These are phyloP conservation scores for Funneliformis mosseae DNA, from an alignment of 192 early-diverging fungal genomes.

Conservation along the genomic window DNA sequence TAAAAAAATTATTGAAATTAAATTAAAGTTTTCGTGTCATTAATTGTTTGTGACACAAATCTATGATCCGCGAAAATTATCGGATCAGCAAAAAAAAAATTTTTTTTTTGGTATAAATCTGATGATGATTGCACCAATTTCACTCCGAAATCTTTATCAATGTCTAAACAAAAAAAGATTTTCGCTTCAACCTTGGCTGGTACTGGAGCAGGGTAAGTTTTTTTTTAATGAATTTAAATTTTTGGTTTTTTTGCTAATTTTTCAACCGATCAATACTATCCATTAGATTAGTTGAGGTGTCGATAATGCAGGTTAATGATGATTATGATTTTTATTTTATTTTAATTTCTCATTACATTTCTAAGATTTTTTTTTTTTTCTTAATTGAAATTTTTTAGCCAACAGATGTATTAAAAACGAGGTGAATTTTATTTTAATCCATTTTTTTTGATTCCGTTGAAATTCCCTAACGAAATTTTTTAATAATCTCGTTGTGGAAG, in stretches of 20 bases:
- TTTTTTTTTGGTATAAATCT: background rate
- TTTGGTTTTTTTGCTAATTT: background rate
- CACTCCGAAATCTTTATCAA: background rate
- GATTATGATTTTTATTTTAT: background rate
- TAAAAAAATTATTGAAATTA: too few species aligned
- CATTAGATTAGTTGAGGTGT: conserved; percentile 36
- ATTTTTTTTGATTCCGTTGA: background rate
- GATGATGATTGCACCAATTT: background rate
- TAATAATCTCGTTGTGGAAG: background rate
- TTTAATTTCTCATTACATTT: background rate
- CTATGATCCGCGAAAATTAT: background rate
- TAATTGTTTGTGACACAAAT: too few species aligned
- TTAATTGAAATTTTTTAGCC: conserved; percentile 34
- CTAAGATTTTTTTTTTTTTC: background rate
- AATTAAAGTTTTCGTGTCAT: too few species aligned
- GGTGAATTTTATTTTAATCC: background rate
- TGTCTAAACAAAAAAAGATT: conserved; percentile 11
- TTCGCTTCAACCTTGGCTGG: conserved; percentile 48
- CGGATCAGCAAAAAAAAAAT: background rate
- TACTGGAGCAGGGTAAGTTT: conserved; percentile 40
- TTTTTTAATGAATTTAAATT: background rate
- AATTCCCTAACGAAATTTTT: background rate
- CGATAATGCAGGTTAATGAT: conserved; percentile 46
- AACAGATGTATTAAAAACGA: conserved; percentile 48
- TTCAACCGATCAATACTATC: background rate